Conservation (phyloP, 805 yeast genomes). For the Yarrowia sp. region DNA sequence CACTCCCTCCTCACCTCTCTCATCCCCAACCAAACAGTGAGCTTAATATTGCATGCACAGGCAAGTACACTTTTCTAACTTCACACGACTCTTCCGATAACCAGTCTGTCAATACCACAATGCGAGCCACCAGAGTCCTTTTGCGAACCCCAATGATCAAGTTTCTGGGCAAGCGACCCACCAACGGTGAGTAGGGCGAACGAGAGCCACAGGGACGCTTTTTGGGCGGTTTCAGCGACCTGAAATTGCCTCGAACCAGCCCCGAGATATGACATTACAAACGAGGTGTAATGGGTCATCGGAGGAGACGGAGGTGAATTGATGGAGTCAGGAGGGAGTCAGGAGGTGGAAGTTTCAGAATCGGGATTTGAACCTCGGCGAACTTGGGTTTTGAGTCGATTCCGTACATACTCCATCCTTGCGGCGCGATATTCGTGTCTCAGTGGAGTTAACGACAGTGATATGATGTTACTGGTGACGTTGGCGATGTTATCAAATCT, state of each 20-base stretch:
- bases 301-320: background rate
- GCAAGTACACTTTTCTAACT: conserved; percentile 34
- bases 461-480: too few species aligned
- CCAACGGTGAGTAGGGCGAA: conserved; percentile 53
- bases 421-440: too few species aligned
- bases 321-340: background rate
- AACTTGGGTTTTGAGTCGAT: too few species aligned
- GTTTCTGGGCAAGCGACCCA: conserved; percentile 83
- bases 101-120: conserved; percentile 39
- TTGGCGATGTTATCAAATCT: too few species aligned
- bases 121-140: conserved; percentile 47
- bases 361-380: too few species aligned
- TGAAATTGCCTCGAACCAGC: conserved; percentile 12
- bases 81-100: conserved; percentile 34
- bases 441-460: too few species aligned
- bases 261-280: background rate
- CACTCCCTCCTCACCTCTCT: too few species aligned
- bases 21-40: conserved; percentile 31
- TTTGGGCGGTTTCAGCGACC: too few species aligned
- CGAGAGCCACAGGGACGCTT: background rate
- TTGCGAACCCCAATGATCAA: conserved; percentile 70
- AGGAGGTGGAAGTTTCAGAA: too few species aligned
- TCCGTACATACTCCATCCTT: too few species aligned
- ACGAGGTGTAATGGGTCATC: too few species aligned
- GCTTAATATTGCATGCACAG: conserved; percentile 23